phyloP scores from a whole-genome alignment of 139 green algal species.

The Micractinium sp. region DNA sequence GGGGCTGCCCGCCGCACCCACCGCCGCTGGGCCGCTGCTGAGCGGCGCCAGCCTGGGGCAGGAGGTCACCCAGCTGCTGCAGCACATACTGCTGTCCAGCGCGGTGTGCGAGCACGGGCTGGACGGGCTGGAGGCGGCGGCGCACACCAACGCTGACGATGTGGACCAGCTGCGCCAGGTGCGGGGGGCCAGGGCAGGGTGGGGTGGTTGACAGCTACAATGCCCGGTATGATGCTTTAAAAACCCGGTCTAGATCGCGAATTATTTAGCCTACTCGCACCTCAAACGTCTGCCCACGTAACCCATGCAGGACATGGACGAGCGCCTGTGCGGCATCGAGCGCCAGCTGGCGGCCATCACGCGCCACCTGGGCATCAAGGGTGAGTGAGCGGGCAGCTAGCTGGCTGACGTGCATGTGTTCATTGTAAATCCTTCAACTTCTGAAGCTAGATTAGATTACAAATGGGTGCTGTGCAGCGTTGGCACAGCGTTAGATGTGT shows the following conservation, averaged over 20 bases:
- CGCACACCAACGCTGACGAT: not conserved
- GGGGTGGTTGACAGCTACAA: not conserved
- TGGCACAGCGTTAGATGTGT: not conserved
- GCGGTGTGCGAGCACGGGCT: not conserved
- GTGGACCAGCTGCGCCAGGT: not conserved
- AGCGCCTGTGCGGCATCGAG: not conserved
- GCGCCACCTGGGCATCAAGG: not conserved
- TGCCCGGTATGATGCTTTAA: not conserved
- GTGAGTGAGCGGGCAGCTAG: not conserved
- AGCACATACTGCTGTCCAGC: not conserved
- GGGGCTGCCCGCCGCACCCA: no score
- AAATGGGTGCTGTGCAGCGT: not conserved
- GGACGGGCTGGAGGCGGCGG: not conserved
- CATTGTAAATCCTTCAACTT: no score
- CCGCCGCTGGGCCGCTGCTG: not conserved
- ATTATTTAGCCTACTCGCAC: no score
- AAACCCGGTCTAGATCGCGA: no score
- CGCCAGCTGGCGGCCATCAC: not conserved
- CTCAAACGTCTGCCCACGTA: no score
- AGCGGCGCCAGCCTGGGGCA: not conserved
- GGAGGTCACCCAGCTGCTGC: not conserved
- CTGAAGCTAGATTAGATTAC: no score
- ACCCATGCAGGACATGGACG: conserved; percentile 5
- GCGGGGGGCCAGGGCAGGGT: not conserved
- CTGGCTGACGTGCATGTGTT: not conserved